A percentile compares a stretch with the other conserved stretches of the same genome.
phyloP scores from a whole-genome alignment of 164 flowering plant genomes.

The Chloranthus sessilifolius region DNA sequence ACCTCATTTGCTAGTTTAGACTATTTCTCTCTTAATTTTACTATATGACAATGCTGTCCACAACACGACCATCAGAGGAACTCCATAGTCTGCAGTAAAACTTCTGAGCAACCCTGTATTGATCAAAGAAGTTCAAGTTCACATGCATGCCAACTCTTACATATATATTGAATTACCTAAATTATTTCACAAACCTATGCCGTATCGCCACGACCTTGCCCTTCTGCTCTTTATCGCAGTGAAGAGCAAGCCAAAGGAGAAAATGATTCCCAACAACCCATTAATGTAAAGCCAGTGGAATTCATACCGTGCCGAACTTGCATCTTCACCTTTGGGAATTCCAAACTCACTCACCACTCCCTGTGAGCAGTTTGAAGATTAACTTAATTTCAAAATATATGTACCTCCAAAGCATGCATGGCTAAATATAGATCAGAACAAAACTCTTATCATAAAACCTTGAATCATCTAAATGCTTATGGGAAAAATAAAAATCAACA shows the following conservation, averaged over 20 bases:
- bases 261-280: slow-evolving; percentile 37
- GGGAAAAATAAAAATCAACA: too few species aligned
- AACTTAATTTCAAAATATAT: too few species aligned
- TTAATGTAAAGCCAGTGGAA: slow-evolving; percentile 45
- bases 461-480: too few species aligned
- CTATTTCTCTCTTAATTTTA: too few species aligned
- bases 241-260: slow-evolving; percentile 39
- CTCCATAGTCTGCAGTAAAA: slow-evolving; percentile 55
- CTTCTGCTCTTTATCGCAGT: slow-evolving; percentile 48
- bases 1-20: too few species aligned
- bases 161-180: not conserved
- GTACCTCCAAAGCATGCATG: too few species aligned
- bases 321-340: slow-evolving; percentile 25
- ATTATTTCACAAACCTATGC: slow-evolving; percentile 29
- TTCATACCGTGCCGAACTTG: slow-evolving; percentile 15
- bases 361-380: too few species aligned
- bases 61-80: slow-evolving; percentile 39
- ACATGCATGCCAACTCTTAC: not conserved
- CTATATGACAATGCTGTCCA: slow-evolving; percentile 46
- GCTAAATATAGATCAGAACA: too few species aligned
- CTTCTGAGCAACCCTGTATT: slow-evolving; percentile 32
- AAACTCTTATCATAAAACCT: too few species aligned
- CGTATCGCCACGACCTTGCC: slow-evolving; percentile 55
- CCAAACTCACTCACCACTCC: slow-evolving; percentile 40
- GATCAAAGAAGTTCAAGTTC: not conserved